These are phyloP conservation scores for Phialemonium atrogriseum DNA, from an alignment of 2,329 filamentous ascomycete species.

Conservation along the genomic window DNA sequence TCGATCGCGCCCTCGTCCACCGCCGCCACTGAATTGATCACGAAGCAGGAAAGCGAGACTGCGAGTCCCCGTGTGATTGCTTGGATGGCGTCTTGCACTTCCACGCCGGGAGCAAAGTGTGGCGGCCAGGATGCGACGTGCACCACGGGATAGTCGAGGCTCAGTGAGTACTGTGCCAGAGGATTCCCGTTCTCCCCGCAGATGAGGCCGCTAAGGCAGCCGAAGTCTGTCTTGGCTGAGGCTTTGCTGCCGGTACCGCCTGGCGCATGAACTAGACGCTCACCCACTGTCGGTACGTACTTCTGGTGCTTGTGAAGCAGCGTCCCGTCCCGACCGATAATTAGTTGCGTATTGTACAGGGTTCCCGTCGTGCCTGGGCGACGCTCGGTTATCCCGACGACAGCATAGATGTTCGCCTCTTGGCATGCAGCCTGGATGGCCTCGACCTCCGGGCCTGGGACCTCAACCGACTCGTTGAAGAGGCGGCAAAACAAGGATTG, in stretches of 20 bases:
- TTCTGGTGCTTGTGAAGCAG: slow-evolving; percentile 12
- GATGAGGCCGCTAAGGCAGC: slow-evolving; percentile 9
- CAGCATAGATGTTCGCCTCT: slow-evolving; percentile 7
- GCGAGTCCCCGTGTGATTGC: slow-evolving; percentile 5
- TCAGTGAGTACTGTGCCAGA: slow-evolving; percentile 7
- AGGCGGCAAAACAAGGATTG: slow-evolving; percentile 6
- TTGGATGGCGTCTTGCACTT: slow-evolving; percentile 1
- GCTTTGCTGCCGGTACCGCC: slow-evolving; percentile 9
- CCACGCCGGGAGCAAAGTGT: slow-evolving; percentile 3
- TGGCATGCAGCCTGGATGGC: slow-evolving; percentile 7
- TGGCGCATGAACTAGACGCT: slow-evolving; percentile 8
- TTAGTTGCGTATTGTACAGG: slow-evolving; percentile 10
- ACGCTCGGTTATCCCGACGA: slow-evolving; percentile 9
- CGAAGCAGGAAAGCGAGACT: slow-evolving; percentile 6
- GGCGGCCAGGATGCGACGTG: slow-evolving; percentile 11
- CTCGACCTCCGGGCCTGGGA: slow-evolving; percentile 8
- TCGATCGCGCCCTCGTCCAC: slow-evolving; percentile 8
- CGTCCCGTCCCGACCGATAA: slow-evolving; percentile 9
- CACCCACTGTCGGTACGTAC: slow-evolving; percentile 10
- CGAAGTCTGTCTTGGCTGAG: slow-evolving; percentile 6
- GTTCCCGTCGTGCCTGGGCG: slow-evolving; percentile 9
- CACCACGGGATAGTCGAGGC: slow-evolving; percentile 9
- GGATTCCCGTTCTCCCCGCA: slow-evolving; percentile 12
- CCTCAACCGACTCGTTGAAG: slow-evolving; percentile 9
- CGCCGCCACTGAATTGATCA: slow-evolving; percentile 9